Evolutionary conservation across 306 rosid species (phyloP).

Genomic region (Inga leiocalycina): DNA sequence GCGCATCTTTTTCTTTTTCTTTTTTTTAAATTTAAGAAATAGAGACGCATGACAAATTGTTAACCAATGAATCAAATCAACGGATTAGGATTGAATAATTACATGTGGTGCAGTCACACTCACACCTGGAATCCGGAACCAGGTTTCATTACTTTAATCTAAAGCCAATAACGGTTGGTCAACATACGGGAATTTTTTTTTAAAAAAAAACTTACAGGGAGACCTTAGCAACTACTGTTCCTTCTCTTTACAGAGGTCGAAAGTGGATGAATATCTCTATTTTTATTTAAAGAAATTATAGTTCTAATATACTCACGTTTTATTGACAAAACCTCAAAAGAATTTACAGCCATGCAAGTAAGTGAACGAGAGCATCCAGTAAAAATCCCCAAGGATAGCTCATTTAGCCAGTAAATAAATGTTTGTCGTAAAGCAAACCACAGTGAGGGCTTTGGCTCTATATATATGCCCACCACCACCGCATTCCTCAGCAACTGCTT

Average conservation of each 20-base stretch:
- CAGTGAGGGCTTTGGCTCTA: neutral
- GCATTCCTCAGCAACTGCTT: neutral
- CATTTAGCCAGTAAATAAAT: neutral
- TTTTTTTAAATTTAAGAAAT: neutral
- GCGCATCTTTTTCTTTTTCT: neutral
- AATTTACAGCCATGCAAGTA: neutral
- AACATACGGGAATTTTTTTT: neutral
- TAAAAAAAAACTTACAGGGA: neutral
- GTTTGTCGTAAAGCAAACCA: neutral
- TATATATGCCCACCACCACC: constrained; percentile 26
- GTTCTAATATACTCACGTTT: neutral
- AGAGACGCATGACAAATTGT: neutral
- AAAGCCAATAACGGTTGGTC: neutral
- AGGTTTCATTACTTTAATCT: no score
- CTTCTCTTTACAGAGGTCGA: neutral
- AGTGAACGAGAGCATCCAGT: neutral
- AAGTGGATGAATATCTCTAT: neutral
- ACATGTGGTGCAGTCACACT: neutral
- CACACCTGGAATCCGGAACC: neutral
- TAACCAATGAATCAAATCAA: neutral
- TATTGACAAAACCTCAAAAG: neutral
- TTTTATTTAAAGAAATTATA: neutral
- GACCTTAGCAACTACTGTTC: neutral
- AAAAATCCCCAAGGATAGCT: neutral
- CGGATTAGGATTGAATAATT: neutral